Conservation (phyloP, 1,284 basidiomycete species). For the Leucoagaricus sp. region DNA sequence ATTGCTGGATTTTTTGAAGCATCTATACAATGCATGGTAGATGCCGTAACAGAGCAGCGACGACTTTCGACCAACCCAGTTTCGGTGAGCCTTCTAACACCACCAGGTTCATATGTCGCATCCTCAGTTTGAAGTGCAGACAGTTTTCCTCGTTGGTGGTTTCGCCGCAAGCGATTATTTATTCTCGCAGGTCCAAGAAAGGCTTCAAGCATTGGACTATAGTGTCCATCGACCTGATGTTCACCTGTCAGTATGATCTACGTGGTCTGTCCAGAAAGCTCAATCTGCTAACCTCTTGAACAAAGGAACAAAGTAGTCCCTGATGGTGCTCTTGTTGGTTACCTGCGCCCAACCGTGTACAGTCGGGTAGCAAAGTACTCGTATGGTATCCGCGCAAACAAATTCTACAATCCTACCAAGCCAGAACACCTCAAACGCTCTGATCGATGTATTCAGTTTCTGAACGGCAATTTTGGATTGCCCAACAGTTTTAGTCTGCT, state of each 20-base stretch:
- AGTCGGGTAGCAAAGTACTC: slow-evolving; percentile 45
- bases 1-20: slow-evolving; percentile 35
- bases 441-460: background rate
- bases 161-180: slow-evolving; percentile 23
- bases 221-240: slow-evolving; percentile 28
- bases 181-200: slow-evolving; percentile 22
- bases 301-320: slow-evolving; percentile 34
- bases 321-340: slow-evolving; percentile 56
- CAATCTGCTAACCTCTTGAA: background rate
- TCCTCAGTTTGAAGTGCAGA: slow-evolving; percentile 21
- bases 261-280: background rate
- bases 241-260: slow-evolving; percentile 26
- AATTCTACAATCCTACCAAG: slow-evolving; percentile 29
- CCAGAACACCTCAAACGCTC: slow-evolving; percentile 35
- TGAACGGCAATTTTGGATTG: slow-evolving; percentile 16
- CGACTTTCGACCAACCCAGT: slow-evolving; percentile 12
- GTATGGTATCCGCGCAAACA: slow-evolving; percentile 37
- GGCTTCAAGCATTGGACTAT: slow-evolving; percentile 19
- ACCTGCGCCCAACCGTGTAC: slow-evolving; percentile 50
- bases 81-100: slow-evolving; percentile 11
- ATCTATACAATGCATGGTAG: slow-evolving; percentile 29
- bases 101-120: no score
- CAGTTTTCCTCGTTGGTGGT: slow-evolving; percentile 24
- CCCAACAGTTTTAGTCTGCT: slow-evolving; percentile 17
- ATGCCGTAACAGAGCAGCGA: slow-evolving; percentile 27